These are phyloP conservation scores for Ustilago tritici DNA, from an alignment of 1,284 basidiomycete species.

Conservation along the genomic window DNA sequence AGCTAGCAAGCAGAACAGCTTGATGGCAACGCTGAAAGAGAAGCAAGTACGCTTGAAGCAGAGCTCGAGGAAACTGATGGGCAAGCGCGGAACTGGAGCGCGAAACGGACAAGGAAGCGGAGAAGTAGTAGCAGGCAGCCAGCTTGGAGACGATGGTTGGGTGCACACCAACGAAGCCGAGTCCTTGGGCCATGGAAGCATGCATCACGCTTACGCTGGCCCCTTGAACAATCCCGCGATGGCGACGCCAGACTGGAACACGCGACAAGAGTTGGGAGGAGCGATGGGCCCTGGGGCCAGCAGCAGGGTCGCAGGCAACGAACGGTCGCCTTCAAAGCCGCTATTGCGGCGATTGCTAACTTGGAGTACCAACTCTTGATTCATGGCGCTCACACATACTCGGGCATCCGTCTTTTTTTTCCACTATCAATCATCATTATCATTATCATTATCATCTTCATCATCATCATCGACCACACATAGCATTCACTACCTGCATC, in stretches of 20 bases:
- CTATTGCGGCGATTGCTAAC: conserved; percentile 37
- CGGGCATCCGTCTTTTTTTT: neutral
- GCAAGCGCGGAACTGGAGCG: conserved; percentile 13
- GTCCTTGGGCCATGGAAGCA: neutral
- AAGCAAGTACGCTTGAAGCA: conserved; percentile 40
- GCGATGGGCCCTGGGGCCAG: conserved; percentile 14
- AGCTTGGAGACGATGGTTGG: neutral
- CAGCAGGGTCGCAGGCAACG: conserved; percentile 11
- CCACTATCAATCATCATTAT: neutral
- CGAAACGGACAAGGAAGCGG: conserved; percentile 3
- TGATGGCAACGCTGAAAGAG: conserved; percentile 46
- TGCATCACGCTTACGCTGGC: neutral
- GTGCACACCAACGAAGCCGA: conserved; percentile 4
- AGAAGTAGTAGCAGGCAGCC: neutral
- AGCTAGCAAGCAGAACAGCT: conserved; percentile 14
- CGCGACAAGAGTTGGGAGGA: neutral
- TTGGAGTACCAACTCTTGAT: conserved; percentile 22
- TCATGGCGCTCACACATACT: conserved; percentile 3
- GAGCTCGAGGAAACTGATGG: conserved; percentile 34
- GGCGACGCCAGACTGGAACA: conserved; percentile 1
- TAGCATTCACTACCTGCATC: neutral
- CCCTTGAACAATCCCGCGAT: neutral
- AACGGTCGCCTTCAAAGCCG: conserved; percentile 25
- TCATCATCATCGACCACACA: no score
- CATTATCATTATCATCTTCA: neutral